Conservation (phyloP, 768 basidiomycete genomes). For the Hericium erinaceus region DNA sequence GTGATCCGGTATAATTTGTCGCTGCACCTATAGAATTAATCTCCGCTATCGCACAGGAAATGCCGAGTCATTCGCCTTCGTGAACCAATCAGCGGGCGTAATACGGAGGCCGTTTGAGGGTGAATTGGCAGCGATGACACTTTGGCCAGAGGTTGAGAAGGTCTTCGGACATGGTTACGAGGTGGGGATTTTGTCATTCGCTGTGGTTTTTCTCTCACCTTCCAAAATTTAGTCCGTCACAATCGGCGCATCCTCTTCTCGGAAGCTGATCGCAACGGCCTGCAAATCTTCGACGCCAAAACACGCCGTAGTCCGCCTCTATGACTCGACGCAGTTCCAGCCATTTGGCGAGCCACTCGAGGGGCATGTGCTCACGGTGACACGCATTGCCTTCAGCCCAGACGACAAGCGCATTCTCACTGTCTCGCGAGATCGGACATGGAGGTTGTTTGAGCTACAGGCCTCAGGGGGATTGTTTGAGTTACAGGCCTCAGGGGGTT, state of each 20-base stretch:
- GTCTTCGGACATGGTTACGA: constrained; percentile 98
- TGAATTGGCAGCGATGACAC: constrained; percentile 75
- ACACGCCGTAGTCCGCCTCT: constrained; percentile 83
- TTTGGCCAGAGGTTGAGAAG: constrained; percentile 97
- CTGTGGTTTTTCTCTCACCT: background rate
- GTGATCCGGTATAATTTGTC: background rate
- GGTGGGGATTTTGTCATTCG: constrained; percentile 31
- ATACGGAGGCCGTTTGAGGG: constrained; percentile 73
- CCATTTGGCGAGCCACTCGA: constrained; percentile 60
- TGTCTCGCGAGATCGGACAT: constrained; percentile 87
- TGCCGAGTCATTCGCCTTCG: background rate
- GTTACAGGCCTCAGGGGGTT: constrained; percentile 32
- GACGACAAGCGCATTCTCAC: constrained; percentile 73
- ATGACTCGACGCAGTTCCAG: constrained; percentile 63
- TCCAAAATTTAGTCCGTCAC: constrained; percentile 55
- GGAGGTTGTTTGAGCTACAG: constrained; percentile 63
- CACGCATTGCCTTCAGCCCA: constrained; percentile 82
- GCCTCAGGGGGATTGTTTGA: constrained; percentile 63
- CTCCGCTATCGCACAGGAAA: background rate
- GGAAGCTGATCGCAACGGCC: constrained; percentile 71
- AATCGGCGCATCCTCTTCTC: constrained; percentile 64
- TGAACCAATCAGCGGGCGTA: background rate
- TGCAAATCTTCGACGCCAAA: constrained; percentile 84
- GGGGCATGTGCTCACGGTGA: constrained; percentile 87
- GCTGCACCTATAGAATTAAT: too few species aligned